Base-by-base conservation (phyloP, 2,329 filamentous ascomycete genomes). In the Aspergillus sp. region DNA sequence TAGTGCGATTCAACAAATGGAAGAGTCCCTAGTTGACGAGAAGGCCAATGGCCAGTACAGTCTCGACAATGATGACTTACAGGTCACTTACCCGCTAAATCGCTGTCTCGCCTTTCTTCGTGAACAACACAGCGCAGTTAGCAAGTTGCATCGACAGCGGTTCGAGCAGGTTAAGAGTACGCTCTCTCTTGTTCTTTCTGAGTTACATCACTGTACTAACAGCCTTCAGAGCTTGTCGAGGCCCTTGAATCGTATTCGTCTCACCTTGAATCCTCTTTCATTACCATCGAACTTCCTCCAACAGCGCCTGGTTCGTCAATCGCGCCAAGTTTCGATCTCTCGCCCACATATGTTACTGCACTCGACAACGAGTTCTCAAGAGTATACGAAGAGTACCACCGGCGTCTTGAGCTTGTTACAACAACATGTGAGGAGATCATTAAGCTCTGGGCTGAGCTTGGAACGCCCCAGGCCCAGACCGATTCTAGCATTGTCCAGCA, bases 161-260 rank as follows among this genome's bases (percentile, higher is more conserved):
- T 97, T 91, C 68, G 93, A 97, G 71, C 92, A 98, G 80, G 91
- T 98, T 58, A 93, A 91, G 77, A 97, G 91, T 96, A 79, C 67
- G 89, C 76, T 17, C 34, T 13, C 26, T 9, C 15, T 30, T 18
- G 5, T 12, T 4, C 2, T 17, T 1, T 24, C 20, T 41, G 12
- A 17, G 26, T 17, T 20, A 17, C 20, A 36, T n/a, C 34, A 13
- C 1, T 39, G 12, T 53, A 50, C 71, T 76, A 56, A 77, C 60
- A 15, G 3, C 20, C 1, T n/a, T 15, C 66, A 96, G 91, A 97
- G 81, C 89, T 99, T 62, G 92, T 92, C 22, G 87, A 96, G 75
- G 93, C 93, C 4, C 87, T 99, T 50, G 89, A 96, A 72, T 97
- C 93, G 5, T 99, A 98, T 74, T 96, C 95, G 1, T 96, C 91